These are phyloP conservation scores for Fusarium scirpi DNA, from an alignment of 2,329 filamentous ascomycete genomes.

Conservation along the genomic window DNA sequence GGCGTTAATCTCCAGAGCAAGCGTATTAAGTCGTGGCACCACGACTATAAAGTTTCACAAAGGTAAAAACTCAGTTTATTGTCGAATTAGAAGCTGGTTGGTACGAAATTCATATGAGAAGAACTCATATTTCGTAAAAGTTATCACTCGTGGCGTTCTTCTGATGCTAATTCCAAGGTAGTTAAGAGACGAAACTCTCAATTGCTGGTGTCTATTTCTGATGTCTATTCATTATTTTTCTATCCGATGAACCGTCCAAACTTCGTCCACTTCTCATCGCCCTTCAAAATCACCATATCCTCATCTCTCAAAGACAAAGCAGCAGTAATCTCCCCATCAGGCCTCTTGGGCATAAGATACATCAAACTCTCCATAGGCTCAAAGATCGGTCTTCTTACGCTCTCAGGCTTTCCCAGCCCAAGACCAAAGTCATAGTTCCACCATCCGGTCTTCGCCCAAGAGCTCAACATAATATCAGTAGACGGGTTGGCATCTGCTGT, in stretches of 20 bases:
- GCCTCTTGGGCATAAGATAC: slow-evolving; percentile 62
- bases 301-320: slow-evolving; percentile 60
- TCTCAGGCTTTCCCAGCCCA: slow-evolving; percentile 59
- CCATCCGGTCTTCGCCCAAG: slow-evolving; percentile 62
- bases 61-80: too few species aligned
- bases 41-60: too few species aligned
- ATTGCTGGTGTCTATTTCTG: background rate
- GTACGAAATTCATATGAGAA: too few species aligned
- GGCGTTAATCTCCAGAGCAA: too few species aligned
- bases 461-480: slow-evolving; percentile 64
- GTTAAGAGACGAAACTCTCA: background rate
- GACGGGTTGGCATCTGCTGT: slow-evolving; percentile 49
- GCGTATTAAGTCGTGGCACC: too few species aligned
- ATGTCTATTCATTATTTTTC: background rate
- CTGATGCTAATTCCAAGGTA: too few species aligned
- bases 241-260: slow-evolving; percentile 39
- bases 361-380: slow-evolving; percentile 59
- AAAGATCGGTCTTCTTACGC: slow-evolving; percentile 62
- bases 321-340: slow-evolving; percentile 58
- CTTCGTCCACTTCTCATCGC: slow-evolving; percentile 56
- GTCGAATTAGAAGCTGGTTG: too few species aligned
- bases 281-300: slow-evolving; percentile 59
- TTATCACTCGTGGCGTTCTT: too few species aligned
- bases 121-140: too few species aligned
- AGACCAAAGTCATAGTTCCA: slow-evolving; percentile 62